Evolutionary conservation across 768 basidiomycete species (phyloP), one percentile per base, ranked within the genome.

Genomic region (Steccherinum ochraceum): DNA sequence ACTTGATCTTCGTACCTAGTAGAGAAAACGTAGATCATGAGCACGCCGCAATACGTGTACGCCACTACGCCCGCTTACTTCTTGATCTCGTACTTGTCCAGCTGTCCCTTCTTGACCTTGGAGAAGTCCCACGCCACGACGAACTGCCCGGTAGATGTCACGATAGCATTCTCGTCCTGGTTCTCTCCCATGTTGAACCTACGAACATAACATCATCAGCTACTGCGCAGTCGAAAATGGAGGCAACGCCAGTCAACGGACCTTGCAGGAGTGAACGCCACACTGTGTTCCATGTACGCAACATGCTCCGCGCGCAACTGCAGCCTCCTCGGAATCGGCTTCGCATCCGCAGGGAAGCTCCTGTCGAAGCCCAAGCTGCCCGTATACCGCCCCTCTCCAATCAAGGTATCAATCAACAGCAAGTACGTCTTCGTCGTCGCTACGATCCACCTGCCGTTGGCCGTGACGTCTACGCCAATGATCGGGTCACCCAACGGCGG

Each of bases 51-150:
- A 48, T 52, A 13, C 26, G 35, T 11, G 39, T n/a, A 18, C 11
- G 40, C 1, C n/a, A 44, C 20, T 19, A 46, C 27, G 3, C 40
- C 25, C 21, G 59, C 70, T 50, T 44, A 74, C 72, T 86, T 86
- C 78, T 94, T 93, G 73, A 98, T 94, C 61, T 95, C 92, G 62
- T 97, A 98, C 66, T 87, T 88, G 68, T 93, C 90, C 40, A 87
- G 75, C 46, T 81, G 79, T 49, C 96, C 96, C 68, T 85, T 85
- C 78, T 95, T 97, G 56, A 98, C 89, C 63, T 94, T 93, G 42
- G 77, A 80, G 65, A 99, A 95, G 79, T 98, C 94, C 94, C 94
- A 99, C 4, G 93, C 93, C 61, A 97, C 79, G 52, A 97, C 89
- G 58, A 81, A 97, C 63, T 84, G 81, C 18, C 95, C 95, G 0